A percentile compares a stretch with the other conserved stretches of the same genome.
Evolutionary conservation across 768 basidiomycete genomes (phyloP).

Genomic region (Tricholoma furcatifolium): DNA sequence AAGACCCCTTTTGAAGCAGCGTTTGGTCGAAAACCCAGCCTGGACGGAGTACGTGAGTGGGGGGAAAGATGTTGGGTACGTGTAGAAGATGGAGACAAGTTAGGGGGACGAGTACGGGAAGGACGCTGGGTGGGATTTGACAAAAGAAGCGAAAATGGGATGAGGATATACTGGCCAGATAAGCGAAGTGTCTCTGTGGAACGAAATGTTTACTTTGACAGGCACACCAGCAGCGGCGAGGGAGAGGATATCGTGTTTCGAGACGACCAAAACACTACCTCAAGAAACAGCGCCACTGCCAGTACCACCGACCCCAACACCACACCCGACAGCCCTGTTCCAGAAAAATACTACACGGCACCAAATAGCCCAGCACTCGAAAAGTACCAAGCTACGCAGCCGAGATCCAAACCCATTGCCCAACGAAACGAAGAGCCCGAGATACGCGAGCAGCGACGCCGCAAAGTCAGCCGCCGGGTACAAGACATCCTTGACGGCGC

Average conservation of each 20-base stretch:
- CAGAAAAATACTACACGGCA: too few species aligned
- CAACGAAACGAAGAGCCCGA: not conserved
- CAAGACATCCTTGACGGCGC: conserved; percentile 4
- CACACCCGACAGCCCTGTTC: too few species aligned
- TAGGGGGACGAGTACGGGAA: conserved; percentile 17
- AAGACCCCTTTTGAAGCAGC: conserved; percentile 27
- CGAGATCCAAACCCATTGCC: not conserved
- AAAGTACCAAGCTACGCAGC: not conserved
- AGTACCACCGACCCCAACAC: too few species aligned
- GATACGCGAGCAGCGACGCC: not conserved
- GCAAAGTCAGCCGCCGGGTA: conserved; percentile 4
- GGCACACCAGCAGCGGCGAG: conserved; percentile 19
- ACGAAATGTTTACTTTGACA: conserved; percentile 24
- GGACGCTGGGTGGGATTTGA: conserved; percentile 26
- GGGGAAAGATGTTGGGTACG: conserved; percentile 33
- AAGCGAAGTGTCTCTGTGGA: conserved; percentile 26
- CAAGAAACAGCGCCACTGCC: too few species aligned
- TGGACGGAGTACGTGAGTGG: conserved; percentile 28
- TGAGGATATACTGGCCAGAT: conserved; percentile 32
- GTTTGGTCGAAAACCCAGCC: conserved; percentile 28
- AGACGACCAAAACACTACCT: too few species aligned
- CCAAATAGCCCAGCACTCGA: not conserved
- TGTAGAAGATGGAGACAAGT: conserved; percentile 25
- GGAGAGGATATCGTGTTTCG: conserved; percentile 30
- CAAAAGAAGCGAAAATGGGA: conserved; percentile 22